A percentile compares a stretch with the other conserved stretches of the same genome.
Conservation (phyloP, 2,329 filamentous ascomycete genomes). For the Ploettnerulaceae sp. region DNA sequence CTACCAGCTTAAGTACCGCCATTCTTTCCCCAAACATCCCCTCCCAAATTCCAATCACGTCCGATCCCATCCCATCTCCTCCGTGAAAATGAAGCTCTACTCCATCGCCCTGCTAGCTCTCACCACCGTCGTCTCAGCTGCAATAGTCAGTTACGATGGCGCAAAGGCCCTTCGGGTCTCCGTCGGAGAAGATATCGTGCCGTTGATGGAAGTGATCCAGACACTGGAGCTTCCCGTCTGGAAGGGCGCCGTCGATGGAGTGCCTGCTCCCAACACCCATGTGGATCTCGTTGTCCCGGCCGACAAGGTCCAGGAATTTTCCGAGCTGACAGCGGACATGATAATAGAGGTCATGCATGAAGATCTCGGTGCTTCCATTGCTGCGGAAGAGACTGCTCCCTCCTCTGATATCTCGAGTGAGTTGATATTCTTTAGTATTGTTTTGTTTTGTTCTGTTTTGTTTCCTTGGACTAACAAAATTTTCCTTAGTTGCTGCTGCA, state of each 20-base stretch:
- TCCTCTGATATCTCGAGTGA: background rate
- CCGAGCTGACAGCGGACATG: conserved; percentile 32
- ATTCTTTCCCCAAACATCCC: too few species aligned
- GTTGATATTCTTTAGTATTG: too few species aligned
- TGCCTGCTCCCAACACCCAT: conserved; percentile 27
- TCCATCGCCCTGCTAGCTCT: too few species aligned
- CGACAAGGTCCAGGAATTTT: conserved; percentile 36
- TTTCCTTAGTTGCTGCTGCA: conserved; percentile 22
- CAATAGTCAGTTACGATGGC: conserved; percentile 38
- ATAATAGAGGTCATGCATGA: conserved; percentile 38
- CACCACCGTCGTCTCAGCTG: too few species aligned
- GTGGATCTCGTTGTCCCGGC: conserved; percentile 42
- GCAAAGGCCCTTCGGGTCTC: conserved; percentile 39
- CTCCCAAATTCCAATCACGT: too few species aligned
- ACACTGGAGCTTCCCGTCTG: conserved; percentile 36
- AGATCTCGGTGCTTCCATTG: conserved; percentile 41
- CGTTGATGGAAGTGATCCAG: conserved; percentile 35
- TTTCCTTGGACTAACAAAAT: background rate
- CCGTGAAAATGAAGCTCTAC: too few species aligned
- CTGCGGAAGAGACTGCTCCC: conserved; percentile 32
- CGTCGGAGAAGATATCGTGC: conserved; percentile 32
- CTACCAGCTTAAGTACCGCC: too few species aligned
- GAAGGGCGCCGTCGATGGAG: conserved; percentile 31
- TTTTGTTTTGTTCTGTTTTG: too few species aligned
- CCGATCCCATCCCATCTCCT: too few species aligned